phyloP scores from a whole-genome alignment of 2,329 filamentous ascomycete genomes.

The Camptophora hylomeconis region DNA sequence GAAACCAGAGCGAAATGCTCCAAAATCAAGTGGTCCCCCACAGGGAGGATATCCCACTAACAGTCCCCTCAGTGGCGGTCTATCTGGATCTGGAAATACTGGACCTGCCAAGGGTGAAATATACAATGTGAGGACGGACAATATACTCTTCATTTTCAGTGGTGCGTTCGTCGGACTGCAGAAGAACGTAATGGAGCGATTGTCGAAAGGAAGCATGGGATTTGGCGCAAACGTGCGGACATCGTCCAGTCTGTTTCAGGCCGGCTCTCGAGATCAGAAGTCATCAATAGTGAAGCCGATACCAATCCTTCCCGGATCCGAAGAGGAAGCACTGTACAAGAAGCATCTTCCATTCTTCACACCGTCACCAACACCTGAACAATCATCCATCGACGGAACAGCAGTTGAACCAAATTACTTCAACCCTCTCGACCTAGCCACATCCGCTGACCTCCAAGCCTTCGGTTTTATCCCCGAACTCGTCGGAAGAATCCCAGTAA shows the following conservation, averaged over 20 bases:
- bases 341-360: constrained; percentile 46
- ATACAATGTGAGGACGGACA: constrained; percentile 75
- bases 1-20: constrained; percentile 43
- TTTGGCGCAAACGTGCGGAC: constrained; percentile 73
- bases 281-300: constrained; percentile 25
- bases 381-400: constrained; percentile 16
- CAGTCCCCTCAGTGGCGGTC: constrained; percentile 22
- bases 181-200: constrained; percentile 73
- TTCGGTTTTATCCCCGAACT: constrained; percentile 91
- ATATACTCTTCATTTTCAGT: constrained; percentile 94
- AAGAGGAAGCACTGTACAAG: constrained; percentile 47
- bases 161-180: constrained; percentile 90
- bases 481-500: constrained; percentile 88
- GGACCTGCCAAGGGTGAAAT: constrained; percentile 41
- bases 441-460: constrained; percentile 61
- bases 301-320: constrained; percentile 47
- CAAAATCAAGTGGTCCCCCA: constrained; percentile 25
- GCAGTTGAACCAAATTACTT: constrained; percentile 32
- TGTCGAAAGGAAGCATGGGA: constrained; percentile 75
- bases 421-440: constrained; percentile 57
- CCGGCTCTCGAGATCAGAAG: constrained; percentile 15
- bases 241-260: constrained; percentile 19
- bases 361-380: constrained; percentile 28
- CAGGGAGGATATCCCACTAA: constrained; percentile 28
- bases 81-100: constrained; percentile 20